Evolutionary conservation across 2,329 filamentous ascomycete species (phyloP), one percentile per base, ranked within the genome.

Genomic region (Exophiala sp.): DNA sequence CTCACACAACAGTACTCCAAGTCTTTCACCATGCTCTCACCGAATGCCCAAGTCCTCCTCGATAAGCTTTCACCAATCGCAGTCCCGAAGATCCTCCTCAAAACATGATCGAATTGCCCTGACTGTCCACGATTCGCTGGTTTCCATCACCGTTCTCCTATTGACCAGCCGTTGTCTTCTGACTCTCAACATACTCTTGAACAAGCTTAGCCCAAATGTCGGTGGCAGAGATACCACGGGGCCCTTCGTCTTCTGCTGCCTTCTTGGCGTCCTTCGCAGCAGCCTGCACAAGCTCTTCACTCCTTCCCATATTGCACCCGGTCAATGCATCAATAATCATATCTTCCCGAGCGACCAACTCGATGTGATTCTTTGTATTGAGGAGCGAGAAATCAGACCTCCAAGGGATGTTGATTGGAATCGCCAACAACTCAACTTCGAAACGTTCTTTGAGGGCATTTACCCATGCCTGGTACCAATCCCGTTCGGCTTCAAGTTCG

Each of bases 301-400:
- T 16, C 10, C 35, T 38, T 12, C 35, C 63, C 65, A 50, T 3
- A 14, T n/a, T 12, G 14, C 36, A 20, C 24, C 44, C 44, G 5
- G 44, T 47, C 44, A 38, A 12, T 16, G 5, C 24, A n/a, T 35
- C n/a, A 6, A 47, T 47, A 29, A 47, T 38, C n/a, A 14, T n/a
- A 42, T 47, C 29, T 16, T 52, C 34, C 1, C 1, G 20, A n/a
- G 42, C 20, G 3, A 36, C 35, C 6, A 47, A 5, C 5, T 18
- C 20, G 4, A 16, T 34, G n/a, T 36, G 33, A n/a, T 34, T 14
- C 7, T 47, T 45, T 7, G 12, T 14, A 5, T 44, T 21, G 16
- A 54, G 20, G 9, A 32, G 16, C 29, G 20, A 33, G 16, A 36
- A 46, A 4, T 24, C 33, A n/a, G 51, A 33, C 29, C 32, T 24